Evolutionary conservation across 139 green algal genomes (phyloP), one percentile per base, ranked within the genome.

Genomic region (Coelastrella sp.): DNA sequence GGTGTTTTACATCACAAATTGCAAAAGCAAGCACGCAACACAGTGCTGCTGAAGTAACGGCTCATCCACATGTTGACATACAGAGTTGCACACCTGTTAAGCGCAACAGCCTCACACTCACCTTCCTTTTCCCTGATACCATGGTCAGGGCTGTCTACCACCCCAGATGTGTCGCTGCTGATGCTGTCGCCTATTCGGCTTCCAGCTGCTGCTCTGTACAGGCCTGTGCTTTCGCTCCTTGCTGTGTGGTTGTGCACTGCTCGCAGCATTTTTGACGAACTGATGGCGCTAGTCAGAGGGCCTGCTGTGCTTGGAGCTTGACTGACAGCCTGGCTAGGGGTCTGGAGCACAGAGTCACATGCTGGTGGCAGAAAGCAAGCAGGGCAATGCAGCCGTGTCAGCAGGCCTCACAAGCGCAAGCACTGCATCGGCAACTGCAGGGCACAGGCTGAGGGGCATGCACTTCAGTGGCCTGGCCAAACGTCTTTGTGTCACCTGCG

Each of bases 151-250:
- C 23, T 80, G 56, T 88, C 68, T 14, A 65, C 82, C 7, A 68
- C 83, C 13, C 83, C 83, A 71, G 66, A 61, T 16, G 83, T 68
- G 16, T 88, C 68, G 60, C 83, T 88, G 83, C 68, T 80, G 83
- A 54, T 54, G 83, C 68, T 80, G 54, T 88, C 68, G 22, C 11
- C 23, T 54, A 80, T 47, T 54, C 17, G 20, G 47, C 83, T 88
- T 66, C 83, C 83, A 23, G 60, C 83, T 56, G 54, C 64, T 61
- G 47, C 7, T 60, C 19, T 32, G 78, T 56, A n/a, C 47, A 11
- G n/a, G n/a, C 32, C 68, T 5, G 54, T 64, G 23, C 61, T 32
- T 7, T 87, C 83, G 14, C 66, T 68, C 54, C 68, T 73, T 32
- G 66, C 10, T 14, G 66, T 47, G 17, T 88, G 83, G 7, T 59